Conservation (phyloP, 805 yeast species). For the Ogataea chonburiensis region DNA sequence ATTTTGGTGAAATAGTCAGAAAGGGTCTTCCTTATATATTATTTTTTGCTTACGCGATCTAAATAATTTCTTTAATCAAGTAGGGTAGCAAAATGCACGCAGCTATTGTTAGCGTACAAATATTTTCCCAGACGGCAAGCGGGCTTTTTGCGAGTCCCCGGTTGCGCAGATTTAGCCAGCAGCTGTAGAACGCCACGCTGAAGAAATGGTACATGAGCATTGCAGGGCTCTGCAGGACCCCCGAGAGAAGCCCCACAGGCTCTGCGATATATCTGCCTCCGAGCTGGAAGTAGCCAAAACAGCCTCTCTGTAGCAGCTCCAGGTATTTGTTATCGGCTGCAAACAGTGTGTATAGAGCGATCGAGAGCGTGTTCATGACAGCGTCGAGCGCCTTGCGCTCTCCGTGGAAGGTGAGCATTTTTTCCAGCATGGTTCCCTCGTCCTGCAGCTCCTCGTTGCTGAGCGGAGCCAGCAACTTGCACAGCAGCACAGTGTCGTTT, state of each 20-base stretch:
- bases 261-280: constrained; percentile 80
- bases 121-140: constrained; percentile 64
- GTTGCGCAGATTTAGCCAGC: constrained; percentile 62
- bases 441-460: constrained; percentile 56
- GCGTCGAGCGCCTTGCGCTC: constrained; percentile 77
- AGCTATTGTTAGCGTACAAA: constrained; percentile 72
- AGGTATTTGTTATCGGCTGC: constrained; percentile 78
- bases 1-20: neutral
- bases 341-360: constrained; percentile 85
- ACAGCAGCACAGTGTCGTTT: constrained; percentile 73
- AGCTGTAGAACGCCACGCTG: constrained; percentile 83
- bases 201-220: constrained; percentile 81
- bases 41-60: neutral
- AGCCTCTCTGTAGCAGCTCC: constrained; percentile 75
- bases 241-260: constrained; percentile 83
- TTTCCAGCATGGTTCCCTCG: constrained; percentile 52
- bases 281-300: constrained; percentile 77
- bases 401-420: constrained; percentile 65
- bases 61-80: constrained; percentile 36
- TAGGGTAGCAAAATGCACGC: constrained; percentile 77
- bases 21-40: neutral
- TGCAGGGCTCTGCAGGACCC: constrained; percentile 74
- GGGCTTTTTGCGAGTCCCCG: constrained; percentile 70
- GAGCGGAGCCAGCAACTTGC: constrained; percentile 57
- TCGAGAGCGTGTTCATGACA: constrained; percentile 85